phyloP scores from a whole-genome alignment of 306 rosid genomes.

The Prunus mira region DNA sequence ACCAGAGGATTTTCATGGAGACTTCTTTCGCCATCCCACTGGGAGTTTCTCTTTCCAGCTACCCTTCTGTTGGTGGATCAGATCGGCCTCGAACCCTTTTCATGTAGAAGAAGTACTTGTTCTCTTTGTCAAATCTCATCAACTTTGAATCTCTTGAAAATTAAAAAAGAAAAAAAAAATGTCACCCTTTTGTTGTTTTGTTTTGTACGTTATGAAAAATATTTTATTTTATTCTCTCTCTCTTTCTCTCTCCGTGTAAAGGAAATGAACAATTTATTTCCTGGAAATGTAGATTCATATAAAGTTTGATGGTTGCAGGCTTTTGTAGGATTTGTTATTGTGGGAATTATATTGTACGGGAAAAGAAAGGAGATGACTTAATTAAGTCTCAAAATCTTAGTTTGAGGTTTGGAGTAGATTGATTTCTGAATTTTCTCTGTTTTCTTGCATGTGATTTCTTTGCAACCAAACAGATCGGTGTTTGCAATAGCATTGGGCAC shows the following conservation, averaged over 20 bases:
- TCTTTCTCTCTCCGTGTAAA: not conserved
- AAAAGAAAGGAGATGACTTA: too few relatives aligned
- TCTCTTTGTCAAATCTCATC: not conserved
- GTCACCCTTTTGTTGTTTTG: not conserved
- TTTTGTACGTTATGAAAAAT: not conserved
- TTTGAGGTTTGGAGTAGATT: too few relatives aligned
- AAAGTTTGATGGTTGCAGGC: too few relatives aligned
- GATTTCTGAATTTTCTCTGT: not conserved
- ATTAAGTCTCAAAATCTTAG: too few relatives aligned
- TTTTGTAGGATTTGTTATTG: not conserved
- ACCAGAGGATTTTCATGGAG: constrained; percentile 56
- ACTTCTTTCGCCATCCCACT: constrained; percentile 56
- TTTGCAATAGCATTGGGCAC: not conserved
- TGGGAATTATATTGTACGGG: not conserved
- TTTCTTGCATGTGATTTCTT: not conserved
- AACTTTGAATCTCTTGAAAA: not conserved
- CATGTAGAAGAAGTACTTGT: constrained; percentile 21
- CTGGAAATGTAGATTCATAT: not conserved
- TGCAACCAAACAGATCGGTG: not conserved
- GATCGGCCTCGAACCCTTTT: constrained; percentile 39
- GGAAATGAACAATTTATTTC: not conserved
- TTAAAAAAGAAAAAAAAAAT: not conserved
- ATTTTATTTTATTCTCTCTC: not conserved
- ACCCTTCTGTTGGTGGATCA: constrained; percentile 38
- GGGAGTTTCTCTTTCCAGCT: constrained; percentile 47